Evolutionary conservation across 108 stramenopile species (phyloP).

Genomic region (Asterionellopsis glacialis): DNA sequence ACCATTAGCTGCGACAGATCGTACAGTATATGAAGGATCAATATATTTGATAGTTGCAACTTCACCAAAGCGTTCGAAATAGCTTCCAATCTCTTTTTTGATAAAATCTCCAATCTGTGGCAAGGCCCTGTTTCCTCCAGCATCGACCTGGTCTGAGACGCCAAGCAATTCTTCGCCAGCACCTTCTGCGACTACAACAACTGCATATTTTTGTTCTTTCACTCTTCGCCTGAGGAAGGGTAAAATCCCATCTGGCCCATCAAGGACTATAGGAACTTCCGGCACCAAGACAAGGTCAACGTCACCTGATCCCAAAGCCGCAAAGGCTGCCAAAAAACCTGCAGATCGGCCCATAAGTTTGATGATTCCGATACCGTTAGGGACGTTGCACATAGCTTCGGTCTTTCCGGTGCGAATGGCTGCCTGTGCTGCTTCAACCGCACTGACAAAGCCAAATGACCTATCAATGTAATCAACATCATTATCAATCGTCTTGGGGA

Average conservation of each 20-base stretch:
- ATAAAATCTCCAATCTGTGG: slow-evolving; percentile 25
- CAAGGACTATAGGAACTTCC: slow-evolving; percentile 80
- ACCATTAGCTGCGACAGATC: slow-evolving; percentile 81
- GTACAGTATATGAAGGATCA: slow-evolving; percentile 88
- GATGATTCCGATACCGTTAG: slow-evolving; percentile 56
- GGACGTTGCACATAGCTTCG: slow-evolving; percentile 76
- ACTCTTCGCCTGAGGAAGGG: slow-evolving; percentile 57
- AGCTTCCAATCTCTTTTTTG: slow-evolving; percentile 13
- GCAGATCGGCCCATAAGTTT: slow-evolving; percentile 75
- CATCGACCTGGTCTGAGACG: slow-evolving; percentile 10
- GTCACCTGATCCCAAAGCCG: slow-evolving; percentile 75
- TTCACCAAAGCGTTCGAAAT: slow-evolving; percentile 29
- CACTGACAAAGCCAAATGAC: slow-evolving; percentile 79
- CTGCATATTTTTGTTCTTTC: slow-evolving; percentile 30
- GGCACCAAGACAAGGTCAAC: slow-evolving; percentile 87
- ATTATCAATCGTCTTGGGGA: slow-evolving; percentile 87
- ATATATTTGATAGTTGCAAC: slow-evolving; percentile 65
- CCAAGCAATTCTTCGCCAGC: slow-evolving; percentile 41
- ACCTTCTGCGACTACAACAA: slow-evolving; percentile 39
- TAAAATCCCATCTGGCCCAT: slow-evolving; percentile 70
- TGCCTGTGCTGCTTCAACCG: slow-evolving; percentile 73
- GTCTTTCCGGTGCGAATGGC: slow-evolving; percentile 60
- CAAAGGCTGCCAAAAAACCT: slow-evolving; percentile 78
- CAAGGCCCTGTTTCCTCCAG: slow-evolving; percentile 21
- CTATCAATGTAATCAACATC: slow-evolving; percentile 83